phyloP scores from a whole-genome alignment of 768 basidiomycete genomes.

The Trametes meyenii region DNA sequence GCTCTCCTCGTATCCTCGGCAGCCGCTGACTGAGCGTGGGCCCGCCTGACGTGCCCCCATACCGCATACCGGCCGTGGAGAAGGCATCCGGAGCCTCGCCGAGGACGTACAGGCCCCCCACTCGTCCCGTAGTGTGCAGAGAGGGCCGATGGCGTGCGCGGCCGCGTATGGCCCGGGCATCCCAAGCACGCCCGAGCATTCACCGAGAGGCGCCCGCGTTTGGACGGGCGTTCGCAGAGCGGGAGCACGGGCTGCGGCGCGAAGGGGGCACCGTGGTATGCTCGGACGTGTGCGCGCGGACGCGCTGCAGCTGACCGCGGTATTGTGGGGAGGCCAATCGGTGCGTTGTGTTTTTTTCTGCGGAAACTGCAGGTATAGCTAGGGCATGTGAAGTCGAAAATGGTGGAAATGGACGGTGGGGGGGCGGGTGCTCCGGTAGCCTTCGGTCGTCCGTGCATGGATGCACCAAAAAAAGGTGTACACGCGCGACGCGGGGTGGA shows the following conservation, averaged over 20 bases:
- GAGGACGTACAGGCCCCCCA: not conserved
- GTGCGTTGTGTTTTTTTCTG: not conserved
- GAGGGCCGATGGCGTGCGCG: not conserved
- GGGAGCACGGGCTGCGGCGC: not conserved
- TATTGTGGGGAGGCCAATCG: conserved; percentile 7
- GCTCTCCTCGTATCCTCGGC: not conserved
- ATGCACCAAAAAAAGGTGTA: not conserved
- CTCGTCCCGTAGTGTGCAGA: not conserved
- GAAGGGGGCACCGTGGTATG: conserved; percentile 12
- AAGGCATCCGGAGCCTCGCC: not conserved
- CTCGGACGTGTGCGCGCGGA: conserved; percentile 4
- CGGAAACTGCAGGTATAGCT: not conserved
- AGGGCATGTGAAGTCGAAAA: not conserved
- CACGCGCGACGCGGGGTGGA: not conserved
- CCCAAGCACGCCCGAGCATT: conserved; percentile 18
- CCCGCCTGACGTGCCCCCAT: not conserved
- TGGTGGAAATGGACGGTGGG: not conserved
- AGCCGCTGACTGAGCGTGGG: not conserved
- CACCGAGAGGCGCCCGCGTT: conserved; percentile 12
- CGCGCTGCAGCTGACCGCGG: conserved; percentile 14
- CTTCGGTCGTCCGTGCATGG: not conserved
- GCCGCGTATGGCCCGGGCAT: conserved; percentile 8
- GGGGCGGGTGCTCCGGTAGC: not conserved
- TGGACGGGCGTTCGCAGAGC: conserved; percentile 10
- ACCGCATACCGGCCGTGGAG: too few relatives aligned